Evolutionary conservation across 176 grass and related monocot genomes (phyloP).

Genomic region (Oryza australiensis): DNA sequence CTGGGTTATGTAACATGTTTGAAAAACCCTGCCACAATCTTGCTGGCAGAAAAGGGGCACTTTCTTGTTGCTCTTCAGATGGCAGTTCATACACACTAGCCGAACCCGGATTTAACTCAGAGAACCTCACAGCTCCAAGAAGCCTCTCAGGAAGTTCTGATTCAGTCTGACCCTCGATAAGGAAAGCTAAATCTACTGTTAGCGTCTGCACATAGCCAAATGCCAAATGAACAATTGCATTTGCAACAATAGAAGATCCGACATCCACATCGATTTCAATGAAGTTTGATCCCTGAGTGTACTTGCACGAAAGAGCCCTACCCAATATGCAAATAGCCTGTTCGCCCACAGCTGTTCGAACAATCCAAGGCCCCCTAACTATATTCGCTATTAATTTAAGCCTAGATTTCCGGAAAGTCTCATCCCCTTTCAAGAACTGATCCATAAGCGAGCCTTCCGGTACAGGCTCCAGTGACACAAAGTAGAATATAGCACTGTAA

Average conservation of each 20-base stretch:
- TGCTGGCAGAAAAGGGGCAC: conserved; percentile 31
- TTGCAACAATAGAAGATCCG: conserved; percentile 90
- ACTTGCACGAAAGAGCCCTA: conserved; percentile 80
- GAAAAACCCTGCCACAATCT: conserved; percentile 80
- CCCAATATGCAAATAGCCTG: conserved; percentile 94
- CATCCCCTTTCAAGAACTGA: conserved; percentile 93
- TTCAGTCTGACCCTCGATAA: conserved; percentile 84
- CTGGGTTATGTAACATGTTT: conserved; percentile 56
- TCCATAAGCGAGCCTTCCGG: conserved; percentile 68
- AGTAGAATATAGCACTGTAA: conserved; percentile 74
- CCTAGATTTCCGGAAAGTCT: conserved; percentile 79
- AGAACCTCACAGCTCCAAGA: conserved; percentile 84
- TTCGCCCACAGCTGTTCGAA: conserved; percentile 91
- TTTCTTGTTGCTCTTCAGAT: conserved; percentile 55
- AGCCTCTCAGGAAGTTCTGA: conserved; percentile 88
- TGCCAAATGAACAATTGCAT: conserved; percentile 92
- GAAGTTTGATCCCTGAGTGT: conserved; percentile 66
- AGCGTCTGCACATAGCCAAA: conserved; percentile 81
- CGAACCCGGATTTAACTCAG: conserved; percentile 72
- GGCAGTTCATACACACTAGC: conserved; percentile 55
- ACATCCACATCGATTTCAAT: conserved; percentile 96
- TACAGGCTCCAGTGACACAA: conserved; percentile 59
- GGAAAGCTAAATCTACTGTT: conserved; percentile 90
- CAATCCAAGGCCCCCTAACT: conserved; percentile 85
- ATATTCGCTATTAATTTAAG: conserved; percentile 95